phyloP scores from a whole-genome alignment of 495 filamentous ascomycete genomes.

The Rhypophila decipiens region DNA sequence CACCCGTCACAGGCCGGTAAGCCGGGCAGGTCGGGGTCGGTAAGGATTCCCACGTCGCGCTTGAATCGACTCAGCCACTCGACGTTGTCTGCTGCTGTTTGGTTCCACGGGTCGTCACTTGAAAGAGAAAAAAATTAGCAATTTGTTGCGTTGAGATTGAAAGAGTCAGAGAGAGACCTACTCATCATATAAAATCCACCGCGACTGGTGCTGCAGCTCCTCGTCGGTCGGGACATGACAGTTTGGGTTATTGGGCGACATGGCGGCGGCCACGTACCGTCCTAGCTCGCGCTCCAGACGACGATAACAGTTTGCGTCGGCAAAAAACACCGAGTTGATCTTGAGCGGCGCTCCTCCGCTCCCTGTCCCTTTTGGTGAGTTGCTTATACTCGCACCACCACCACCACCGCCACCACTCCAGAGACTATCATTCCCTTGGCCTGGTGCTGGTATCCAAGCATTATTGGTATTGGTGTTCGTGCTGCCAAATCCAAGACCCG shows the following conservation, averaged over 20 bases:
- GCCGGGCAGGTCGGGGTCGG: conserved; percentile 36
- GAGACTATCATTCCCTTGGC: too few species aligned
- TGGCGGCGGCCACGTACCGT: conserved; percentile 41
- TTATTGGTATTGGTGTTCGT: too few species aligned
- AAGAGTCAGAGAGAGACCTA: conserved; percentile 16
- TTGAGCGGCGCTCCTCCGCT: neutral
- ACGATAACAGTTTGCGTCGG: conserved; percentile 50
- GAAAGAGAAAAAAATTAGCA: conserved; percentile 9
- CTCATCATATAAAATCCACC: conserved; percentile 53
- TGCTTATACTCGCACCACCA: neutral
- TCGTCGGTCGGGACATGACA: conserved; percentile 47
- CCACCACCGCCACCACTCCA: neutral
- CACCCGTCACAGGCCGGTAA: conserved; percentile 31
- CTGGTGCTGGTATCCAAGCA: too few species aligned
- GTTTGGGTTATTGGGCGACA: conserved; percentile 48
- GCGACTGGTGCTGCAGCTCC: conserved; percentile 49
- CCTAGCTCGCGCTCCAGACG: conserved; percentile 41
- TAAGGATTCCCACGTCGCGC: conserved; percentile 52
- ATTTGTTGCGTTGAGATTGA: neutral
- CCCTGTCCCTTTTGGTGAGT: too few species aligned
- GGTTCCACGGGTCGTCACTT: conserved; percentile 66
- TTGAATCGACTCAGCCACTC: conserved; percentile 68
- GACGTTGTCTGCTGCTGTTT: conserved; percentile 66
- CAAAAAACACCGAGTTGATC: conserved; percentile 22
- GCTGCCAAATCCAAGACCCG: neutral